Base-by-base conservation (phyloP, 805 yeast genomes). In the Schwanniomyces polymorphus region DNA sequence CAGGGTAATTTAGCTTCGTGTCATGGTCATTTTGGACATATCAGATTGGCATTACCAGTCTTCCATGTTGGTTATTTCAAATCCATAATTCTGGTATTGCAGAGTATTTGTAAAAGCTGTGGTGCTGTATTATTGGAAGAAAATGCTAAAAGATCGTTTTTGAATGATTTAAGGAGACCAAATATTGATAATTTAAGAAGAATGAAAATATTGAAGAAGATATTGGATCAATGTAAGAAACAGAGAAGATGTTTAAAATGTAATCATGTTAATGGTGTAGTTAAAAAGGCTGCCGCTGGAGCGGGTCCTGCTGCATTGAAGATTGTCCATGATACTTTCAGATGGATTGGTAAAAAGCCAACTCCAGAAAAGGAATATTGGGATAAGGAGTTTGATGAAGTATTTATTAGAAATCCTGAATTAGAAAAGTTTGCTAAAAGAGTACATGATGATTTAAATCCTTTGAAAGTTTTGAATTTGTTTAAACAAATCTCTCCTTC, bases 21-120 rank as follows among this genome's bases (percentile, higher is more conserved):
- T 66, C 97, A 92, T 70, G 99, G 99, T 48, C 99, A 94, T 71
- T 94, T 94, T 65, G 99, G 99, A 37, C 97, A 95, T 61, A 81
- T 94, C 53, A 82, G 89, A 59, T 77, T 94, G 44, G 97, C 98
- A 0, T 74, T 94, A 39, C 99, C 99, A 1, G 98, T 91, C 11
- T 94, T 92, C 72, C 99, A 94, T 62, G 94, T 94, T 41, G 99
- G 99, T 16, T 94, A 91, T 66, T 94, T 94, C 78, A 92, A 92
- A 65, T 85, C 91, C 38, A 87, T 90, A 18, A 87, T 94, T 54
- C 86, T 84, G 60, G 91, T 94, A 35, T 70, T 94, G 46, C 99
- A 94, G 66, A 82, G 88, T 45, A 84, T 94, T 51, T 94, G 99
- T 75, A 94, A 94, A 64, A 81, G 79, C 52, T 94, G 99, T 70